Conservation (phyloP, 306 rosid species). For the Prunus dulcis region DNA sequence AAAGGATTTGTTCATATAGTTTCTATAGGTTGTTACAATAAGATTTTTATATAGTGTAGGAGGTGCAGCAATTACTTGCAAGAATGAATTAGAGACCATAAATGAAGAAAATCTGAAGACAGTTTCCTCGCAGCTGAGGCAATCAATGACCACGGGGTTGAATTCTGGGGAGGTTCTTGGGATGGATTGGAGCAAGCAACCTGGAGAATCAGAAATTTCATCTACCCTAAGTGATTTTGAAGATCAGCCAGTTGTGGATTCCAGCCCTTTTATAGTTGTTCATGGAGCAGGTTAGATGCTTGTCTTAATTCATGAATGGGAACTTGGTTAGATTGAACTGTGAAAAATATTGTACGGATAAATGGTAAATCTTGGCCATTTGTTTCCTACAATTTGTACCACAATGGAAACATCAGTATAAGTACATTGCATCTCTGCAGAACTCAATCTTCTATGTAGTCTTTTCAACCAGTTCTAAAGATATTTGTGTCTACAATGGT, state of each 20-base stretch:
- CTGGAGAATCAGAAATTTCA: slow-evolving; percentile 48
- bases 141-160: slow-evolving; percentile 44
- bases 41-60: slow-evolving; percentile 36
- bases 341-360: background rate
- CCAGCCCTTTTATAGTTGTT: slow-evolving; percentile 67
- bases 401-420: background rate
- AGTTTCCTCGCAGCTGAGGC: slow-evolving; percentile 73
- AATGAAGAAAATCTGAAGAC: slow-evolving; percentile 64
- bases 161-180: slow-evolving; percentile 57
- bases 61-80: slow-evolving; percentile 90
- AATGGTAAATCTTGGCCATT: background rate
- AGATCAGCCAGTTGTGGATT: slow-evolving; percentile 33
- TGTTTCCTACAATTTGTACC: background rate
- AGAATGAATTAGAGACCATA: slow-evolving; percentile 73
- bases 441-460: background rate
- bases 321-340: background rate
- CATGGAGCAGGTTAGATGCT: slow-evolving; percentile 88
- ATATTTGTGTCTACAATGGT: slow-evolving; percentile 19
- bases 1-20: background rate
- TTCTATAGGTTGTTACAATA: background rate
- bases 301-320: slow-evolving; percentile 8
- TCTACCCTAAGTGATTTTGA: slow-evolving; percentile 45
- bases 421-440: background rate
- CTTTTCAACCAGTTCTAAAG: background rate
- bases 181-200: slow-evolving; percentile 94